Conservation (phyloP, 805 yeast genomes). For the Diddensiella transvaalensis region DNA sequence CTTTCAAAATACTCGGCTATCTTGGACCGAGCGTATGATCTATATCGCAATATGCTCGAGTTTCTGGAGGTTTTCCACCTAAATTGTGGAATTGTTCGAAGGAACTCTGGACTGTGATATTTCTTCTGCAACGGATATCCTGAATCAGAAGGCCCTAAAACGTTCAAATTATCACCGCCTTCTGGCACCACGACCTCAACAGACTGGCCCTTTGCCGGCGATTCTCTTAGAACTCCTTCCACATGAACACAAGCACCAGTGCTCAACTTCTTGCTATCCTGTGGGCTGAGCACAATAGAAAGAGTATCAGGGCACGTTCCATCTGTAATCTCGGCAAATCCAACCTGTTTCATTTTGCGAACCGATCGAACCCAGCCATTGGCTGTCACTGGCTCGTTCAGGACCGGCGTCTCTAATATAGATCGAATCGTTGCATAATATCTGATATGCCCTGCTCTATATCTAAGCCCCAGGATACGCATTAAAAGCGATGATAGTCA, state of each 20-base stretch:
- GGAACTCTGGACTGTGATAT: slow-evolving; percentile 56
- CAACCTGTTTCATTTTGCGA: slow-evolving; percentile 67
- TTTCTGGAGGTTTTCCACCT: slow-evolving; percentile 71
- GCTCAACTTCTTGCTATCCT: slow-evolving; percentile 23
- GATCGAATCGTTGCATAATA: not conserved
- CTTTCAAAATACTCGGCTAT: slow-evolving; percentile 52
- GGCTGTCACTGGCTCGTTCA: slow-evolving; percentile 36
- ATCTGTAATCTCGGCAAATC: slow-evolving; percentile 77
- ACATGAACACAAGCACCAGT: slow-evolving; percentile 48
- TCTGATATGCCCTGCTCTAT: no score
- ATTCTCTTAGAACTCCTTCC: slow-evolving; percentile 42
- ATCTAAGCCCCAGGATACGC: no score
- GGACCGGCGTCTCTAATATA: not conserved
- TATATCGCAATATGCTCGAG: slow-evolving; percentile 62
- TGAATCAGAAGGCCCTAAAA: slow-evolving; percentile 61
- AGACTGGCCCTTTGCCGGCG: slow-evolving; percentile 51
- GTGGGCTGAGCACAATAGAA: slow-evolving; percentile 47
- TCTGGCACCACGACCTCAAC: slow-evolving; percentile 43
- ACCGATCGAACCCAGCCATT: slow-evolving; percentile 76
- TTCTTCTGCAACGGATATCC: slow-evolving; percentile 84
- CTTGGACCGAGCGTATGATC: slow-evolving; percentile 61
- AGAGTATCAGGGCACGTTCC: slow-evolving; percentile 60
- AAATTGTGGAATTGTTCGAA: slow-evolving; percentile 70
- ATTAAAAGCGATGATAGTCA: no score
- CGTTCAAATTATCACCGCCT: slow-evolving; percentile 34